Conservation (phyloP, 306 rosid genomes). For the Mucuna pruriens region DNA sequence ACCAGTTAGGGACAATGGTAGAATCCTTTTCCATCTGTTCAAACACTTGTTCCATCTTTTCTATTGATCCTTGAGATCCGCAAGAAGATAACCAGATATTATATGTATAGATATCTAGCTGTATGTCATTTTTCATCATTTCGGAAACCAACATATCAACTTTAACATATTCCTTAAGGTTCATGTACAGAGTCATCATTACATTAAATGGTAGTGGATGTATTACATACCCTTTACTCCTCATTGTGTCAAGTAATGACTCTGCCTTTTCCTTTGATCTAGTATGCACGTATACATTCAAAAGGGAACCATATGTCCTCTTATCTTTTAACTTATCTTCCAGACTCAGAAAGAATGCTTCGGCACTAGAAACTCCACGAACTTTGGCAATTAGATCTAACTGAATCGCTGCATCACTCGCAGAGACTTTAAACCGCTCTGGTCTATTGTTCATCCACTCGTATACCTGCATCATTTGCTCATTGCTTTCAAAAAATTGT, state of each 20-base stretch:
- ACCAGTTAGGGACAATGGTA: conserved; percentile 80
- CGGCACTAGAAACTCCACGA: conserved; percentile 74
- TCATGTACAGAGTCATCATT: conserved; percentile 98
- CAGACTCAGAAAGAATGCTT: conserved; percentile 70
- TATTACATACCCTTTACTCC: conserved; percentile 65
- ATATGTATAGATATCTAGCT: conserved; percentile 83
- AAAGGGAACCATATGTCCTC: conserved; percentile 83
- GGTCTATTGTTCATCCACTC: conserved; percentile 90
- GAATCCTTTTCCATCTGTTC: conserved; percentile 76
- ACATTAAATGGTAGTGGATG: conserved; percentile 86
- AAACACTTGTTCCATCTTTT: conserved; percentile 82
- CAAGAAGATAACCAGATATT: conserved; percentile 92
- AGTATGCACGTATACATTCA: conserved; percentile 74
- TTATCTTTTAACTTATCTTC: conserved; percentile 60
- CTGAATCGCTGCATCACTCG: conserved; percentile 88
- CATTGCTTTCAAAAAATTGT: conserved; percentile 11
- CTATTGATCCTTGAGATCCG: conserved; percentile 73
- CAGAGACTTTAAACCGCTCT: conserved; percentile 78
- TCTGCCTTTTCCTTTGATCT: conserved; percentile 78
- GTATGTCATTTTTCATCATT: conserved; percentile 67
- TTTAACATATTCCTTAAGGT: conserved; percentile 74
- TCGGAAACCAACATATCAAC: conserved; percentile 79
- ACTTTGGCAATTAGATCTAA: conserved; percentile 88
- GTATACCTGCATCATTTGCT: conserved; percentile 61
- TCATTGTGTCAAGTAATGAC: conserved; percentile 74